Evolutionary conservation across 495 filamentous ascomycete species (phyloP).

Genomic region (Saxispiralis lemnorum): DNA sequence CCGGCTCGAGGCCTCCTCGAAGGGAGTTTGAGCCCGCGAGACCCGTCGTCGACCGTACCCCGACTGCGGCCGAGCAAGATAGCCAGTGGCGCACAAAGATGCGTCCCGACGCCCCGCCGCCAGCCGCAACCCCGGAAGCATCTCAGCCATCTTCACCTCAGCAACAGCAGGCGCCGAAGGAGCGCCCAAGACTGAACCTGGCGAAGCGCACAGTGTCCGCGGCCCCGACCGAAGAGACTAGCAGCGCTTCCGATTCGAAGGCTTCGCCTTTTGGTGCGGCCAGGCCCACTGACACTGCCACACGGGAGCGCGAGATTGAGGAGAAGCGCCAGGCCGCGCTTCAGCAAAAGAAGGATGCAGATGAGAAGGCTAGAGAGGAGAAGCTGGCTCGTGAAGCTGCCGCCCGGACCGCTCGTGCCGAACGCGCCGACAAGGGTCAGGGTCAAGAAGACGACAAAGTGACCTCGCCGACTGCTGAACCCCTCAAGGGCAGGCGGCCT

Average conservation of each 20-base stretch:
- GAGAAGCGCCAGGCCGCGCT: constrained; percentile 59
- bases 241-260: constrained; percentile 49
- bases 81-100: constrained; percentile 73
- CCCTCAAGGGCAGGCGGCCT: neutral
- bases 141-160: constrained; percentile 48
- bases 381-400: constrained; percentile 39
- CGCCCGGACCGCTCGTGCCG: constrained; percentile 23
- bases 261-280: constrained; percentile 85
- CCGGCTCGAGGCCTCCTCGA: constrained; percentile 66
- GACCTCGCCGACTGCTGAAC: constrained; percentile 5
- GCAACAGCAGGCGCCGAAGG: constrained; percentile 32
- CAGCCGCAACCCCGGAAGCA: constrained; percentile 39
- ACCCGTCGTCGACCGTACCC: constrained; percentile 39
- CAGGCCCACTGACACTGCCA: constrained; percentile 71
- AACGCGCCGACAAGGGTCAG: constrained; percentile 28
- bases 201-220: constrained; percentile 79
- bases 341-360: constrained; percentile 70
- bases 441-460: constrained; percentile 13
- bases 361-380: constrained; percentile 70
- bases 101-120: constrained; percentile 45
- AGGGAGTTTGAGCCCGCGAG: constrained; percentile 56
- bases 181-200: constrained; percentile 64
- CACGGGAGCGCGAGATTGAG: constrained; percentile 73
- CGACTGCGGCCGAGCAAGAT: constrained; percentile 73
- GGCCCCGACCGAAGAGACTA: constrained; percentile 30